Evolutionary conservation across 1,139 yeast genomes (phyloP).

Genomic region (Debaryomycetaceae sp.): DNA sequence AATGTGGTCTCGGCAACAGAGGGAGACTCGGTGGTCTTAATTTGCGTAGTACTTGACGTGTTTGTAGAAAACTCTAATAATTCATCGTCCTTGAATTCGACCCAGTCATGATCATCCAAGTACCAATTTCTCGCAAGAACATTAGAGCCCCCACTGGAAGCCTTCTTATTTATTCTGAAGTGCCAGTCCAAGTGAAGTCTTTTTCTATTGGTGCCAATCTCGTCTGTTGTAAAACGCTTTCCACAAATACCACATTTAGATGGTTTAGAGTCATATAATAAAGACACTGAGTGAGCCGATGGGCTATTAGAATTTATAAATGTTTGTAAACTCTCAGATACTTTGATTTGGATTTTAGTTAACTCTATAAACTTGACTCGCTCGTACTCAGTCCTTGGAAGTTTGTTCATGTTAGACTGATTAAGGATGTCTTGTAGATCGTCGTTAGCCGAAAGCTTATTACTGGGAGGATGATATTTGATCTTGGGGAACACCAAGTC

Average conservation of each 20-base stretch:
- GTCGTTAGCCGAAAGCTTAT: conserved; percentile 20
- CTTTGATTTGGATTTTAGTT: conserved; percentile 20
- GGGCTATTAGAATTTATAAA: conserved; percentile 36
- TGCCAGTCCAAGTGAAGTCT: conserved; percentile 91
- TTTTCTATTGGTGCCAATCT: conserved; percentile 50
- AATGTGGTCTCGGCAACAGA: conserved; percentile 28
- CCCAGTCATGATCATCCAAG: conserved; percentile 71
- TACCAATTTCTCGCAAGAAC: conserved; percentile 84
- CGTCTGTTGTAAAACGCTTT: conserved; percentile 68
- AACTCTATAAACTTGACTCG: conserved; percentile 26
- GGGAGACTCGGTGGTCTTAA: conserved; percentile 4
- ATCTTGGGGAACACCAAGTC: conserved; percentile 34
- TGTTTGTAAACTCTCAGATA: conserved; percentile 26
- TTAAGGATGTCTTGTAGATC: conserved; percentile 33
- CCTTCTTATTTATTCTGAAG: conserved; percentile 81
- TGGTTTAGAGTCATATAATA: conserved; percentile 61
- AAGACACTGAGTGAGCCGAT: conserved; percentile 21
- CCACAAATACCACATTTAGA: conserved; percentile 90
- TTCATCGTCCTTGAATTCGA: conserved; percentile 62
- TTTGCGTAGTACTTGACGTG: conserved; percentile 9
- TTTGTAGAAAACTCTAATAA: conserved; percentile 36
- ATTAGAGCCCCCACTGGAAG: conserved; percentile 36
- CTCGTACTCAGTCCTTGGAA: conserved; percentile 30
- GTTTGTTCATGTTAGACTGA: conserved; percentile 12
- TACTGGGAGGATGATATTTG: conserved; percentile 21